These are phyloP conservation scores for Schrenkiella parvula DNA, from an alignment of 345 rosid genomes.

Conservation along the genomic window DNA sequence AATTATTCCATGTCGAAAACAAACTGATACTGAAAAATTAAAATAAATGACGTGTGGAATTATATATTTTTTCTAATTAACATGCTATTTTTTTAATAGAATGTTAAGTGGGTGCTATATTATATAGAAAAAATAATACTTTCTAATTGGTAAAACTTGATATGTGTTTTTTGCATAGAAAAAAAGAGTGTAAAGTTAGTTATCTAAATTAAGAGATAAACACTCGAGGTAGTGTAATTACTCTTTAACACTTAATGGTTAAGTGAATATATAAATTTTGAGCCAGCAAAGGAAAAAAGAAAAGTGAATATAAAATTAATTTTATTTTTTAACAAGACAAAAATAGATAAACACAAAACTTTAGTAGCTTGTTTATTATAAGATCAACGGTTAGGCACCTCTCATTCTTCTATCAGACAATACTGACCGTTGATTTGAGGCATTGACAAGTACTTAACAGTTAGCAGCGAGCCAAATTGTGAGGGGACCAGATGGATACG, in stretches of 20 bases:
- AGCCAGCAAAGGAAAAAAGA: neutral
- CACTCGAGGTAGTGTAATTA: neutral
- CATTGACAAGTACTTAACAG: neutral
- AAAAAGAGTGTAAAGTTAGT: neutral
- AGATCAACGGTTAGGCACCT: slow-evolving; percentile 23
- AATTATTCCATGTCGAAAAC: neutral
- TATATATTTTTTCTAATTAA: too few species aligned
- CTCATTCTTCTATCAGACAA: neutral
- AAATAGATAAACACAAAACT: neutral
- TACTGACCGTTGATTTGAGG: neutral
- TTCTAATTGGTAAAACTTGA: neutral
- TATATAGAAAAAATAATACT: too few species aligned
- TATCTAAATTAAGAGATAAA: neutral
- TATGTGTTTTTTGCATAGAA: neutral
- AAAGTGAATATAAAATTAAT: neutral
- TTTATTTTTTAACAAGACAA: neutral
- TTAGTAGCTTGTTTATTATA: neutral
- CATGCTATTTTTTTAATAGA: too few species aligned
- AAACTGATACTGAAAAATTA: too few species aligned
- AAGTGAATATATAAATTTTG: neutral
- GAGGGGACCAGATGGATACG: slow-evolving; percentile 1
- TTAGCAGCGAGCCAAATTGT: neutral
- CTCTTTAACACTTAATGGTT: neutral
- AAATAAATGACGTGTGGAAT: too few species aligned
- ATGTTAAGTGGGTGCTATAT: too few species aligned